These are phyloP conservation scores for Fusarium falciforme DNA, from an alignment of 2,329 filamentous ascomycete species.

Conservation along the genomic window DNA sequence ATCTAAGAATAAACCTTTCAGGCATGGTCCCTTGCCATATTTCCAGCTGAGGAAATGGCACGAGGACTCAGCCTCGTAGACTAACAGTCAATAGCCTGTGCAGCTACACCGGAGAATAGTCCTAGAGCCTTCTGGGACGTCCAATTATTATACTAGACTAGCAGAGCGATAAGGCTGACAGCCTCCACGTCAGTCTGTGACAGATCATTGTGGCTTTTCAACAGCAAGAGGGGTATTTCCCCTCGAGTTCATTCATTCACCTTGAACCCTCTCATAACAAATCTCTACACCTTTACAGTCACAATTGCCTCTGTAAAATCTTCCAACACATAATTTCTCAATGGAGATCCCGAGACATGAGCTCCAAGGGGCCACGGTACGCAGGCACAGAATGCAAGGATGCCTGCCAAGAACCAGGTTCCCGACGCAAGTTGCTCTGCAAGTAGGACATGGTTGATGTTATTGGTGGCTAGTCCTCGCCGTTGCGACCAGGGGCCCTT, in stretches of 20 bases:
- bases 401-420: constrained; percentile 1
- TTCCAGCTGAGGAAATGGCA: background rate
- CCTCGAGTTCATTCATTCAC: background rate
- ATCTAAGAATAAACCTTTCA: background rate
- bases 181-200: constrained; percentile 28
- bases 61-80: background rate
- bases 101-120: background rate
- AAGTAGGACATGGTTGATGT: background rate
- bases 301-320: background rate
- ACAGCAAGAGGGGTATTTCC: background rate
- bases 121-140: constrained; percentile 13
- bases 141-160: background rate
- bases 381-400: background rate
- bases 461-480: background rate
- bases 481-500: background rate
- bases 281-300: background rate
- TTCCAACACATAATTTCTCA: background rate
- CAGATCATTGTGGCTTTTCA: constrained; percentile 21
- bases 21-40: background rate
- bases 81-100: background rate
- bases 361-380: background rate
- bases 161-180: constrained; percentile 28
- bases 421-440: background rate
- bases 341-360: background rate
- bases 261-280: background rate